Evolutionary conservation across 768 basidiomycete genomes (phyloP).

Genomic region (Dendrothele bispora): DNA sequence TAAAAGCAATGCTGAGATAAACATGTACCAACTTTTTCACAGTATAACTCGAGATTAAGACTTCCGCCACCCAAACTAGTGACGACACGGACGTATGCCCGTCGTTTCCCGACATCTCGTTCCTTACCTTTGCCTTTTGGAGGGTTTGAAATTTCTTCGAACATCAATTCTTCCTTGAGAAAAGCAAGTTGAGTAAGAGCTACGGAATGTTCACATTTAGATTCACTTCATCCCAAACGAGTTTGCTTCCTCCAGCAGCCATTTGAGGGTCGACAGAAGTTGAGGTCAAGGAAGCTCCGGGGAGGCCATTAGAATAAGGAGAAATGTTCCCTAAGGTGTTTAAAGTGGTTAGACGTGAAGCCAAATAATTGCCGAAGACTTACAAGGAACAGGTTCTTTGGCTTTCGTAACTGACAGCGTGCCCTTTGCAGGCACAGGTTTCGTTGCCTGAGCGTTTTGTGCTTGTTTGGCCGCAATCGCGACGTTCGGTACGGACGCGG

Average conservation of each 20-base stretch:
- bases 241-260: constrained; percentile 56
- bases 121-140: constrained; percentile 88
- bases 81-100: constrained; percentile 94
- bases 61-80: constrained; percentile 89
- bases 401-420: constrained; percentile 40
- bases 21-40: constrained; percentile 68
- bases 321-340: constrained; percentile 73
- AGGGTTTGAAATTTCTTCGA: constrained; percentile 84
- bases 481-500: constrained; percentile 44
- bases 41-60: constrained; percentile 81
- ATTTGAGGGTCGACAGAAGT: constrained; percentile 84
- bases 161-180: constrained; percentile 91
- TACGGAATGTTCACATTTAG: not conserved
- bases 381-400: constrained; percentile 70
- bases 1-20: constrained; percentile 2
- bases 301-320: constrained; percentile 86
- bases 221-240: constrained; percentile 91
- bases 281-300: constrained; percentile 92
- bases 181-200: not conserved
- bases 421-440: constrained; percentile 29
- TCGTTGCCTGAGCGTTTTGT: constrained; percentile 33
- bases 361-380: constrained; percentile 16
- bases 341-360: not conserved
- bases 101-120: constrained; percentile 86
- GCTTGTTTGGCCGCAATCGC: constrained; percentile 26